Evolutionary conservation across 306 rosid species (phyloP), one percentile per base, ranked within the genome.

Genomic region (Fagus sylvatica): DNA sequence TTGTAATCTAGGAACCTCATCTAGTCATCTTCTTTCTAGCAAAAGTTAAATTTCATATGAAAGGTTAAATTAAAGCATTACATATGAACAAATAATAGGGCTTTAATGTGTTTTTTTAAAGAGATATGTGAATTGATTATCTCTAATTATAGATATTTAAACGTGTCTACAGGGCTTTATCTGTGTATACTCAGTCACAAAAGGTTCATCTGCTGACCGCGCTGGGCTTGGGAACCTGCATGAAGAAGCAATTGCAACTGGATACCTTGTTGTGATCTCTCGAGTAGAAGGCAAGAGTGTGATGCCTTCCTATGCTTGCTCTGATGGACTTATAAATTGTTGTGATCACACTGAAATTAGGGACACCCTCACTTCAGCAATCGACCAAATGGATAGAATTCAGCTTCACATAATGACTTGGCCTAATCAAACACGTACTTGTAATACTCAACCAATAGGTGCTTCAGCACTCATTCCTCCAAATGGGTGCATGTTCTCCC

Each of bases 261-360:
- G 85, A 8, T 65, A 75, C 72, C 72, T 74, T 17, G 82, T 85
- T 32, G 80, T 82, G 74, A 78, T 87, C 28, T 85, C 91, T 42
- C 76, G 87, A 39, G 19, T 85, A 55, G 89, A 85, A 78, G 78
- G 84, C 56, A 87, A 80, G 81, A 82, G 78, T 77, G 19, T 85
- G 37, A 80, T 82, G 74, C 91, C 91, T n/a, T 82, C 87, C 5
- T 57, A 62, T 15, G 84, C 57, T 15, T 46, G 87, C 82, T 72
- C 75, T 1, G 71, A 71, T 4, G 91, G 87, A 48, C 85, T 80
- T 39, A 62, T 87, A 71, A 75, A 85, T 64, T 85, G 88, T 17
- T 85, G 85, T n/a, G 85, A 87, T 49, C 82, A 77, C 48, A 33
- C 68, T 3, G 87, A 87, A 55, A 71, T 87, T 30, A 85, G 76